phyloP scores from a whole-genome alignment of 2,329 filamentous ascomycete genomes.

The Colletotrichum caudatum region DNA sequence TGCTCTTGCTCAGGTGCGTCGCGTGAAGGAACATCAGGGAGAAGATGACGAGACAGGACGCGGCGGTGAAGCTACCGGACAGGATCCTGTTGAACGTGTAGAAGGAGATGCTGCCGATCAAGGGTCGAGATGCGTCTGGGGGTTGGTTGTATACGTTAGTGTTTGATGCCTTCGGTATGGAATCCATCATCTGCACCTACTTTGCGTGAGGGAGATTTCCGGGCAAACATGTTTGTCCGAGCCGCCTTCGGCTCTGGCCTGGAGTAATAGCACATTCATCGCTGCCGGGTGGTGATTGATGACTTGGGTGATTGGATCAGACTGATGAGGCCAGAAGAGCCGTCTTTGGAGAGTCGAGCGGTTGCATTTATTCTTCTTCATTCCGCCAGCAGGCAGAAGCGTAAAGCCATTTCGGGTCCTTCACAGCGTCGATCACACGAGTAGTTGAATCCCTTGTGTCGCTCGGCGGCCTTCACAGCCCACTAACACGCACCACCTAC shows the following conservation, averaged over 20 bases:
- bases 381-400: neutral
- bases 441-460: neutral
- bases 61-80: conserved; percentile 50
- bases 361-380: neutral
- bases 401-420: neutral
- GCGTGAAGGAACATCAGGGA: conserved; percentile 51
- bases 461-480: neutral
- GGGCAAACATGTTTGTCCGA: conserved; percentile 20
- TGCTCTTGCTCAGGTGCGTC: conserved; percentile 55
- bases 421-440: neutral
- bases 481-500: neutral
- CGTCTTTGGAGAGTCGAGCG: neutral
- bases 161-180: neutral
- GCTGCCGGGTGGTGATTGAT: neutral
- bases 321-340: neutral
- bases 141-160: neutral
- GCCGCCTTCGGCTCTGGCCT: neutral
- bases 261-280: conserved; percentile 1
- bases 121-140: conserved; percentile 18
- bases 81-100: conserved; percentile 52
- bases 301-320: neutral
- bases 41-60: conserved; percentile 49
- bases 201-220: conserved; percentile 21
- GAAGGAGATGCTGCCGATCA: conserved; percentile 36
- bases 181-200: neutral